Evolutionary conservation across 768 basidiomycete genomes (phyloP).

Genomic region (Myochromella boudieri): DNA sequence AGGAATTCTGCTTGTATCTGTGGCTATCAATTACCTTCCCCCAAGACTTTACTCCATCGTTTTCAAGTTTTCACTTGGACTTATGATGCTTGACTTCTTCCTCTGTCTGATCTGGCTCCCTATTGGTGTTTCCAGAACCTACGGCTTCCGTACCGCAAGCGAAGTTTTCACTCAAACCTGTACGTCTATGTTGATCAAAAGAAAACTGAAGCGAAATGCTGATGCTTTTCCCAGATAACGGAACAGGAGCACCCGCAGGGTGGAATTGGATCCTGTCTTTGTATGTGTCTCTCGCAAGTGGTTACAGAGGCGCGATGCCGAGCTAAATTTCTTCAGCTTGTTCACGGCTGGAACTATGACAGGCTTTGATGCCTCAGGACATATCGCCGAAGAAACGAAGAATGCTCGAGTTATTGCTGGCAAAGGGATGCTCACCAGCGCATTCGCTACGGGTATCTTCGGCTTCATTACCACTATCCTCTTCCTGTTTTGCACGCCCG

Average conservation of each 20-base stretch:
- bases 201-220: too few relatives aligned
- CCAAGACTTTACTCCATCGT: slow-evolving; percentile 70
- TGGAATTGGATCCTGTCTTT: slow-evolving; percentile 95
- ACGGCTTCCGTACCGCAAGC: slow-evolving; percentile 81
- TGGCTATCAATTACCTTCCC: slow-evolving; percentile 85
- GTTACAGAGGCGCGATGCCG: neutral
- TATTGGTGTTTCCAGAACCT: slow-evolving; percentile 84
- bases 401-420: slow-evolving; percentile 82
- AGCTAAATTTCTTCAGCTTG: slow-evolving; percentile 45
- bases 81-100: slow-evolving; percentile 87
- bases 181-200: too few relatives aligned
- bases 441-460: slow-evolving; percentile 74
- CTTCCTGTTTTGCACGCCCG: slow-evolving; percentile 84
- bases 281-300: slow-evolving; percentile 33
- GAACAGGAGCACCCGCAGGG: slow-evolving; percentile 79
- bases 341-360: slow-evolving; percentile 88
- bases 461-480: slow-evolving; percentile 79
- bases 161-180: slow-evolving; percentile 84
- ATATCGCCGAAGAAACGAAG: slow-evolving; percentile 87
- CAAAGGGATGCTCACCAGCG: slow-evolving; percentile 78
- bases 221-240: slow-evolving; percentile 71
- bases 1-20: slow-evolving; percentile 62
- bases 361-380: slow-evolving; percentile 88
- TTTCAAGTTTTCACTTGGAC: slow-evolving; percentile 71
- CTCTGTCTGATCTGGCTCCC: slow-evolving; percentile 91